Evolutionary conservation across 345 rosid species (phyloP).

Genomic region (Camelina sativa): DNA sequence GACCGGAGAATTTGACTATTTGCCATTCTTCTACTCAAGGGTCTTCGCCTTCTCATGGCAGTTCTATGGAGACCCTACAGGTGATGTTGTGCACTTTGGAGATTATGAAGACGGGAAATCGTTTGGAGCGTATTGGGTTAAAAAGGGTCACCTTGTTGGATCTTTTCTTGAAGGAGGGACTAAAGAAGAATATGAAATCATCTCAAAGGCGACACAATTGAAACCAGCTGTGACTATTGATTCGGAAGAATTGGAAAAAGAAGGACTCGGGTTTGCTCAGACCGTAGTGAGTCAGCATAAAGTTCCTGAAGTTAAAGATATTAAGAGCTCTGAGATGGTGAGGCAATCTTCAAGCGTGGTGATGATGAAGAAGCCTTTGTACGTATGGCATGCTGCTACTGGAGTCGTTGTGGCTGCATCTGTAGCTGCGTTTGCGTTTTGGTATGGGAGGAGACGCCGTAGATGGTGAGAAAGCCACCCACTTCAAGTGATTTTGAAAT

Average conservation of each 20-base stretch:
- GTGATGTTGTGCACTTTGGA: slow-evolving; percentile 88
- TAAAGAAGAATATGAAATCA: slow-evolving; percentile 86
- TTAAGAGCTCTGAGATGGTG: slow-evolving; percentile 30
- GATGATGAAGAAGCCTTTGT: slow-evolving; percentile 55
- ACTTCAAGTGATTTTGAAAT: background rate
- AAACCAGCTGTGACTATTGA: slow-evolving; percentile 61
- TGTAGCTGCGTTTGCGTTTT: slow-evolving; percentile 81
- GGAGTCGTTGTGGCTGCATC: slow-evolving; percentile 84
- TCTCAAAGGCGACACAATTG: slow-evolving; percentile 71
- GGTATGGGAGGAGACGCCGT: slow-evolving; percentile 87
- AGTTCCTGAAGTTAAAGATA: slow-evolving; percentile 39
- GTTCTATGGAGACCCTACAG: slow-evolving; percentile 85
- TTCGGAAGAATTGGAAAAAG: slow-evolving; percentile 58
- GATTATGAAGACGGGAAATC: slow-evolving; percentile 65
- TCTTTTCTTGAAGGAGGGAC: slow-evolving; percentile 96
- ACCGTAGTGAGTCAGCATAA: slow-evolving; percentile 49
- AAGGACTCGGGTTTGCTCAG: slow-evolving; percentile 72
- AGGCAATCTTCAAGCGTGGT: slow-evolving; percentile 46
- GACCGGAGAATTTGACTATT: slow-evolving; percentile 72
- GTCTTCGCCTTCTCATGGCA: slow-evolving; percentile 89
- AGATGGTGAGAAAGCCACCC: slow-evolving; percentile 60
- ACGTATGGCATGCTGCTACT: slow-evolving; percentile 71
- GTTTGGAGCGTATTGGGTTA: slow-evolving; percentile 92
- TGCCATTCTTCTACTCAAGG: slow-evolving; percentile 95
- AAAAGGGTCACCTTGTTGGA: slow-evolving; percentile 78